phyloP scores from a whole-genome alignment of 2,329 filamentous ascomycete genomes.

The Ilyonectria mors-panacis region DNA sequence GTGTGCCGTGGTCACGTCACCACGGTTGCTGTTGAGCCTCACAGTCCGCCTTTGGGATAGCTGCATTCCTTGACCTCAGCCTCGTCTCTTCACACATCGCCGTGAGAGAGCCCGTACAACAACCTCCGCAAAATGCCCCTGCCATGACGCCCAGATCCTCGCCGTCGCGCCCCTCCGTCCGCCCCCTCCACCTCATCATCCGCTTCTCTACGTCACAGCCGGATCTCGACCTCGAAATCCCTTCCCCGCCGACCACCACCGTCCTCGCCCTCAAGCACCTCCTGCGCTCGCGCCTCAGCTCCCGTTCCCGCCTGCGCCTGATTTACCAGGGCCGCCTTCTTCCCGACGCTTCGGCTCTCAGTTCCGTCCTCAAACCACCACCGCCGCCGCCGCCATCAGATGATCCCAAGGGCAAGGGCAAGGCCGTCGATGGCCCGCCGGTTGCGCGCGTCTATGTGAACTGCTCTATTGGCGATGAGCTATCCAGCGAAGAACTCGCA shows the following conservation, averaged over 20 bases:
- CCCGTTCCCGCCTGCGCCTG: conserved; percentile 82
- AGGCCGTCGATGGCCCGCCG: conserved; percentile 69
- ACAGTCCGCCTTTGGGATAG: neutral
- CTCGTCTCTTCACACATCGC: conserved; percentile 6
- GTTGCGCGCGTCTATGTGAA: conserved; percentile 85
- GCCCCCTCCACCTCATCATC: conserved; percentile 82
- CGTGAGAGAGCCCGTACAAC: neutral
- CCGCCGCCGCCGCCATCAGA: conserved; percentile 65
- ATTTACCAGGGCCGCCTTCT: conserved; percentile 93
- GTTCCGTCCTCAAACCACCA: conserved; percentile 76
- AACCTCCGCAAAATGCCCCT: conserved; percentile 41
- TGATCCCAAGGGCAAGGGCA: conserved; percentile 66
- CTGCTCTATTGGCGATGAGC: conserved; percentile 87
- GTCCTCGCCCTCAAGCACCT: conserved; percentile 85
- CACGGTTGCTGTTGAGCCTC: conserved; percentile 17
- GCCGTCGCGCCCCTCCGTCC: conserved; percentile 46
- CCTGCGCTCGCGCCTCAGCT: conserved; percentile 81
- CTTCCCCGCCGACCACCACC: conserved; percentile 77
- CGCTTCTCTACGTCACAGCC: conserved; percentile 90
- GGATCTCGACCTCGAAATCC: conserved; percentile 85
- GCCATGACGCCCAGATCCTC: conserved; percentile 46
- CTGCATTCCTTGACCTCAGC: neutral
- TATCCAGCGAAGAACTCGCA: conserved; percentile 78
- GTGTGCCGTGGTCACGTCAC: conserved; percentile 35
- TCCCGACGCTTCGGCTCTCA: conserved; percentile 78